Base-by-base conservation (phyloP, 2,329 filamentous ascomycete genomes). In the Beauveria sp. region DNA sequence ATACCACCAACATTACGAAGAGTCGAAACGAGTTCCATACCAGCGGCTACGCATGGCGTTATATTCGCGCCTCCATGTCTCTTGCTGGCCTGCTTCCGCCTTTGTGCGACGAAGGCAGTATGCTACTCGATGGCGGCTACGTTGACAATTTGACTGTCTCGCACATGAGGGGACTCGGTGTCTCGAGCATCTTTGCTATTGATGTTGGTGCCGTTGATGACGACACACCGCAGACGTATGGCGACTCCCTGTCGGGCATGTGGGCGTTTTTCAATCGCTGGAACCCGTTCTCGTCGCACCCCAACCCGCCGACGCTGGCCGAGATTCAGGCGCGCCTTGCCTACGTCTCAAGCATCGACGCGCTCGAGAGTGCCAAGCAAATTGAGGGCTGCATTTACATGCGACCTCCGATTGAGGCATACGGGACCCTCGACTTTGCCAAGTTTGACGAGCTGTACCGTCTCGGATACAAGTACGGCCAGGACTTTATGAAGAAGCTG, bases 1-100 rank as follows among this genome's bases (percentile, higher is more conserved):
- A 99, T 75, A 98, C 95, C 0, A 99, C 96, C 43, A 99, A 98
- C 74, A 98, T 99, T 75, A 96, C 90, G 77, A 96, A 96, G 74
- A 95, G 90, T 64, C 85, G 93, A 22, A 86, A 86, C 3, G 95
- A 99, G 72, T 93, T 96, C 66, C 95, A 99, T 74, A 97, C 92
- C 0, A 95, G 90, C 63, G 95, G 95, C 16, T 99, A 99, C 70
- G 93, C 95, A 0, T 99, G 95, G 95, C 86, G 96, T 47, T 99
- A 99, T 69, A 90, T 99, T 26, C 85, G 95, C 51, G 95, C 95
- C 0, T 96, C 92, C 12, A 99, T 99, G 95, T 96, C 93, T 1
- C 82, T 99, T 4, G 95, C 95, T 0, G 95, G 96, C 2, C 77
- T 99, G 10, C 79, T 99, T 7, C 96, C 96, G 14, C 95, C 95